phyloP scores from a whole-genome alignment of 73 alveolate species.

The Paramecium octaurelia region DNA sequence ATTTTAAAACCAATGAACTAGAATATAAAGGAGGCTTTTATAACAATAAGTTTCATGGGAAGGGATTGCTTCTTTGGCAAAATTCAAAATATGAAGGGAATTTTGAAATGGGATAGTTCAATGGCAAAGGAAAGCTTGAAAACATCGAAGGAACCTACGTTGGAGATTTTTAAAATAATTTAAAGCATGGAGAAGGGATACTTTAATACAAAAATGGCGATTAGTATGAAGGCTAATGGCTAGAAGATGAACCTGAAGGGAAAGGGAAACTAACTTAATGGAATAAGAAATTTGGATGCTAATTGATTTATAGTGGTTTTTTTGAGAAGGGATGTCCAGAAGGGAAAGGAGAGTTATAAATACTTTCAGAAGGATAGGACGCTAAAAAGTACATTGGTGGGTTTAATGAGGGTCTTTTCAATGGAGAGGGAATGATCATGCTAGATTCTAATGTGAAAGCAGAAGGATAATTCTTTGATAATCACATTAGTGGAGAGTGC shows the following conservation, averaged over 20 bases:
- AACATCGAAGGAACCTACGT: neutral
- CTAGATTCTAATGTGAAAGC: neutral
- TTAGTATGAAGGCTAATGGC: slow-evolving; percentile 23
- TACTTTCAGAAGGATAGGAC: neutral
- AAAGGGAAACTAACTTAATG: slow-evolving; percentile 5
- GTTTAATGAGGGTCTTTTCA: neutral
- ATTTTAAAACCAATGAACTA: neutral
- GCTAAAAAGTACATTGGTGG: neutral
- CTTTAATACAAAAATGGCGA: neutral
- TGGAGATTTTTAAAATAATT: slow-evolving; percentile 19
- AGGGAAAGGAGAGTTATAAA: neutral
- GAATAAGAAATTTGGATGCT: neutral
- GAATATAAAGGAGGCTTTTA: neutral
- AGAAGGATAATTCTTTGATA: slow-evolving; percentile 1
- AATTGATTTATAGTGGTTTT: neutral
- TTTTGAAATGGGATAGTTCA: slow-evolving; percentile 14
- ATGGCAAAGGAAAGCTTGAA: slow-evolving; percentile 20
- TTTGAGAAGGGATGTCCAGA: slow-evolving; percentile 25
- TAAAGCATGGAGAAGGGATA: neutral
- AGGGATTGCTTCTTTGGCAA: neutral
- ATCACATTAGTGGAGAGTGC: slow-evolving; percentile 24
- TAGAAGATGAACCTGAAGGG: slow-evolving; percentile 24
- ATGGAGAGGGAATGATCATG: neutral
- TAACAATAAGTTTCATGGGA: slow-evolving; percentile 9
- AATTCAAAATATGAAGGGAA: neutral